Conservation (phyloP, 306 rosid genomes). For the Fagus crenata region DNA sequence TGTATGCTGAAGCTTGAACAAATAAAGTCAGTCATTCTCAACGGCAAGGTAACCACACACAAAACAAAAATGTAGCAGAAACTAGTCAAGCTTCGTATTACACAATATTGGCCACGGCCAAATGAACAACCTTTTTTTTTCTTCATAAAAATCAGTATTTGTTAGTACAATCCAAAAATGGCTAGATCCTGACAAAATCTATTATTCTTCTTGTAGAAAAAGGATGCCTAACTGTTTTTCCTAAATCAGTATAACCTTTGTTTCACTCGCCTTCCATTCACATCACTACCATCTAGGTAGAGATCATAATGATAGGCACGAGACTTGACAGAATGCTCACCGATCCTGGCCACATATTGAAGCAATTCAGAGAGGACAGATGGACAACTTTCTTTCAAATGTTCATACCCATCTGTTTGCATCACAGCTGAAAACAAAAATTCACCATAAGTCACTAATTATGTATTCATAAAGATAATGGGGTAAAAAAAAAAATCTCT, state of each 20-base stretch:
- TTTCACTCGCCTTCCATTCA: slow-evolving; percentile 78
- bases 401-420: slow-evolving; percentile 79
- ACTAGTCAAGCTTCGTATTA: not conserved
- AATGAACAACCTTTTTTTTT: slow-evolving; percentile 5
- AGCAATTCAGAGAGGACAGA: slow-evolving; percentile 61
- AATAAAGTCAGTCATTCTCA: not conserved
- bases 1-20: not conserved
- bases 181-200: slow-evolving; percentile 21
- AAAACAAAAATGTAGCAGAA: not conserved
- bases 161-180: slow-evolving; percentile 28
- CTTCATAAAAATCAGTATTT: slow-evolving; percentile 26
- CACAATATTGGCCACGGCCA: slow-evolving; percentile 2
- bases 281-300: slow-evolving; percentile 62
- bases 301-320: slow-evolving; percentile 36
- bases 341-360: slow-evolving; percentile 50
- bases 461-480: not conserved
- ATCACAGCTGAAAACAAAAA: slow-evolving; percentile 69
- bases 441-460: not conserved
- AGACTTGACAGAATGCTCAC: slow-evolving; percentile 44
- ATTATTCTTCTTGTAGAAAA: not conserved
- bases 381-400: slow-evolving; percentile 80
- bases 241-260: slow-evolving; percentile 54
- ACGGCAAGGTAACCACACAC: not conserved
- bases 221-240: not conserved
- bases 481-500: not conserved